A percentile compares a stretch with the other conserved stretches of the same genome.
Conservation (phyloP, 2,329 filamentous ascomycete species). For the Fusarium irregulare region DNA sequence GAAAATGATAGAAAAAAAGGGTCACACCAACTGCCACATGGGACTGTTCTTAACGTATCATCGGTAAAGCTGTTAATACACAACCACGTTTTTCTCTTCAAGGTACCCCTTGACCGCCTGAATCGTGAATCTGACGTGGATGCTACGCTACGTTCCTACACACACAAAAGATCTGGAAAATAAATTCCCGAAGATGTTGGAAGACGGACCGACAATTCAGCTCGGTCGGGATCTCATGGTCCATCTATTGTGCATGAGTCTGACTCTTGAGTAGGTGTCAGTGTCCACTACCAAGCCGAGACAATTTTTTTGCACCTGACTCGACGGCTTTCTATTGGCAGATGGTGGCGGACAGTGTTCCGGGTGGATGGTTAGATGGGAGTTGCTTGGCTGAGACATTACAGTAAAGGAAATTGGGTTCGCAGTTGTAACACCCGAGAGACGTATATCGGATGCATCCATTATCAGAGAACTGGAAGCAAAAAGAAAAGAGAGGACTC, state of each 20-base stretch:
- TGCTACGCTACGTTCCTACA: conserved; percentile 9
- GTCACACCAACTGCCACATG: conserved; percentile 25
- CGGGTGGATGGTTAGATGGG: background rate
- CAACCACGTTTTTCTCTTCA: conserved; percentile 14
- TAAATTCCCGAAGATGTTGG: conserved; percentile 16
- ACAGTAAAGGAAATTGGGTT: conserved; percentile 2
- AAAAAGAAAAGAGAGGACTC: background rate
- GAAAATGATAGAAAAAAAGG: conserved; percentile 7
- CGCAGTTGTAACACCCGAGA: background rate
- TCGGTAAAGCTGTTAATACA: conserved; percentile 23
- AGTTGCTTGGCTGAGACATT: background rate
- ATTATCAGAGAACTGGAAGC: conserved; percentile 19
- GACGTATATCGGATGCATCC: conserved; percentile 16
- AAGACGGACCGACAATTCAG: conserved; percentile 37
- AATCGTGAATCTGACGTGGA: conserved; percentile 35
- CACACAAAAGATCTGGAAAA: background rate
- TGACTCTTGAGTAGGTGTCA: conserved; percentile 24
- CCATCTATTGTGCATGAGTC: conserved; percentile 28
- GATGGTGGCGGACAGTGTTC: conserved; percentile 12
- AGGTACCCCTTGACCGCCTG: conserved; percentile 22
- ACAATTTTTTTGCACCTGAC: conserved; percentile 19
- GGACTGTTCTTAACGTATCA: conserved; percentile 3
- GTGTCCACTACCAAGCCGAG: conserved; percentile 15
- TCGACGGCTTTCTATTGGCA: conserved; percentile 26
- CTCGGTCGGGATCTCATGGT: conserved; percentile 26